Evolutionary conservation across 2,329 filamentous ascomycete species (phyloP), one percentile per base, ranked within the genome.

Genomic region (Aureobasidium sp.): DNA sequence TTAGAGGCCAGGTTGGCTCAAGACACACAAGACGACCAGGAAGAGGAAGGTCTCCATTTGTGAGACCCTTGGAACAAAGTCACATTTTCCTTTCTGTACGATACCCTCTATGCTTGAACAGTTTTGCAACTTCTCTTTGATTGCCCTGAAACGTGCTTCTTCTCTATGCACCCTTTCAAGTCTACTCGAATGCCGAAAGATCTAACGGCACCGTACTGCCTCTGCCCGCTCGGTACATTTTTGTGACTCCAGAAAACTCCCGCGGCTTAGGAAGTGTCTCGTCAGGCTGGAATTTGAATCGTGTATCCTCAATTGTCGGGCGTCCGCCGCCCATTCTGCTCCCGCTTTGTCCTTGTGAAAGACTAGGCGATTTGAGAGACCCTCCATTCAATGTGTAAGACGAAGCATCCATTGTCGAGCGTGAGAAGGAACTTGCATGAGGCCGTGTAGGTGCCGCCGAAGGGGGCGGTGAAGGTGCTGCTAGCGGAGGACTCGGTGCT

Each of bases 131-230:
- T 51, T 31, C 10, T 45, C 18, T 45, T n/a, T 43, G 23, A 10
- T 45, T 36, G 36, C 16, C 40, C 10, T 29, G 23, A 50, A 23
- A 8, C 42, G 13, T 16, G 15, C 53, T 50, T n/a, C n/a, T 45
- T 27, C 29, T 54, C n/a, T 27, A 25, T 48, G 18, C 31, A 29
- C 33, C 40, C 9, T n/a, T 16, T 16, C 48, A 16, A 33, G 36
- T 51, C 55, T 71, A 84, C 54, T 81, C 78, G 67, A 91, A 85
- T 18, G 86, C 83, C 70, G 84, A 88, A 75, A 99, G 79, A 82
- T 98, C 93, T 72, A 98, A 82, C 36, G 96, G 96, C 71, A 98
- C 95, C 82, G 93, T 98, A 81, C 94, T 98, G 38, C 94, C 95
- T 75, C 95, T 88, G 11, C 96, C 96, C 42, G 96, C 96, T 69